These are phyloP conservation scores for Serendipita sp. DNA, from an alignment of 768 basidiomycete genomes.

Conservation along the genomic window DNA sequence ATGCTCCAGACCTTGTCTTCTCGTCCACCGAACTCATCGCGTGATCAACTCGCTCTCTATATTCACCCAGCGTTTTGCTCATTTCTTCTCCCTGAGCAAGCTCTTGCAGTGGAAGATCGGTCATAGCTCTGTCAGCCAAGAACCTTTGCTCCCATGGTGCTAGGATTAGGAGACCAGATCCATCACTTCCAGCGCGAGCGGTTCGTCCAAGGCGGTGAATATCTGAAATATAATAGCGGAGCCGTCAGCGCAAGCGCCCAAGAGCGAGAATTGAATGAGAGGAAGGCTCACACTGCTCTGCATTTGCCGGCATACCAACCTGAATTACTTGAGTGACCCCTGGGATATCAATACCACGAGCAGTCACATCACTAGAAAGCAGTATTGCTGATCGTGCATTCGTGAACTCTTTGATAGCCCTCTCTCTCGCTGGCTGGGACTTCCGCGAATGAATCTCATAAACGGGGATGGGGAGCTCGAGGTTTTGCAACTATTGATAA, in stretches of 20 bases:
- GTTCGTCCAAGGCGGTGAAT: constrained; percentile 27
- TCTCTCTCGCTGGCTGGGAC: constrained; percentile 31
- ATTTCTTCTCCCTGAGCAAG: constrained; percentile 14
- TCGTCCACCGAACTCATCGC: constrained; percentile 22
- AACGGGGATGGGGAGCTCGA: constrained; percentile 17
- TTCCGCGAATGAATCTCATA: constrained; percentile 44
- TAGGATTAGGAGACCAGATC: constrained; percentile 39
- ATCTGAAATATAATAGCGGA: constrained; percentile 13
- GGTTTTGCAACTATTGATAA: not conserved
- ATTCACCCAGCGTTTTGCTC: not conserved
- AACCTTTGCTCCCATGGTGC: constrained; percentile 35
- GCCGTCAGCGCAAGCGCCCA: not conserved
- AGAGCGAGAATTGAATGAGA: not conserved
- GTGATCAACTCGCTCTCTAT: constrained; percentile 12
- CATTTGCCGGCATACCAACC: constrained; percentile 21
- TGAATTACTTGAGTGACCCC: constrained; percentile 47
- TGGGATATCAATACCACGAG: constrained; percentile 55
- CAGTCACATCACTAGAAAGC: constrained; percentile 40
- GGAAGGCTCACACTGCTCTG: constrained; percentile 22
- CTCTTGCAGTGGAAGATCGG: constrained; percentile 24
- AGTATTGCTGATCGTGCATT: constrained; percentile 28
- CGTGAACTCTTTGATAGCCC: constrained; percentile 35
- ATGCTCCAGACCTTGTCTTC: constrained; percentile 33
- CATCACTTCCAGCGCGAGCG: constrained; percentile 25
- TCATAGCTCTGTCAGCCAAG: constrained; percentile 25